Conservation (phyloP, 2,329 filamentous ascomycete species). For the Chaetomium sp. region DNA sequence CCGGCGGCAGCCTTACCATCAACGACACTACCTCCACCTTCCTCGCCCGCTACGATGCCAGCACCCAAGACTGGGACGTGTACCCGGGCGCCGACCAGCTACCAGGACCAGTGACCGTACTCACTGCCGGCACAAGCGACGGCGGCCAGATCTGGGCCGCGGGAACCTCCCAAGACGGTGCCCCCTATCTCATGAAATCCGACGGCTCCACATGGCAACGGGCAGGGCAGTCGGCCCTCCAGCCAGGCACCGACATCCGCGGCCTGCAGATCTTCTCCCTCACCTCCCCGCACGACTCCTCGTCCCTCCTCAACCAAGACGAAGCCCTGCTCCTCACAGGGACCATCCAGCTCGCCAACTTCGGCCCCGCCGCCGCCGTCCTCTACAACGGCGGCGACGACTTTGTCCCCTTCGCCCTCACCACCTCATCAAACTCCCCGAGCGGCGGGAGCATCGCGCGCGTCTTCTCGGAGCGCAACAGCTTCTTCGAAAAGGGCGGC, state of each 20-base stretch:
- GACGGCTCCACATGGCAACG: slow-evolving; percentile 71
- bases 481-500: slow-evolving; percentile 66
- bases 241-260: slow-evolving; percentile 67
- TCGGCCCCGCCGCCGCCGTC: slow-evolving; percentile 81
- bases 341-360: slow-evolving; percentile 70
- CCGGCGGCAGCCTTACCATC: slow-evolving; percentile 74
- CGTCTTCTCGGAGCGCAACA: slow-evolving; percentile 80
- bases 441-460: slow-evolving; percentile 72
- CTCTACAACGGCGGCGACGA: slow-evolving; percentile 76
- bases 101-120: slow-evolving; percentile 76
- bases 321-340: slow-evolving; percentile 85
- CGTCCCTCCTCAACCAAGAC: slow-evolving; percentile 63
- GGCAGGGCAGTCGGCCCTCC: slow-evolving; percentile 61
- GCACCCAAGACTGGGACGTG: slow-evolving; percentile 65
- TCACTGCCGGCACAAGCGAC: slow-evolving; percentile 73
- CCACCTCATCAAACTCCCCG: slow-evolving; percentile 60
- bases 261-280: slow-evolving; percentile 81
- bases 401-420: slow-evolving; percentile 79
- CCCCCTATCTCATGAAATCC: slow-evolving; percentile 79
- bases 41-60: slow-evolving; percentile 73
- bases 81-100: slow-evolving; percentile 66
- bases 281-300: slow-evolving; percentile 65
- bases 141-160: slow-evolving; percentile 79
- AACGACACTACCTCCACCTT: slow-evolving; percentile 63
- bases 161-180: slow-evolving; percentile 69